phyloP scores from a whole-genome alignment of 2,329 filamentous ascomycete species.

The Fusarium austroafricanum region DNA sequence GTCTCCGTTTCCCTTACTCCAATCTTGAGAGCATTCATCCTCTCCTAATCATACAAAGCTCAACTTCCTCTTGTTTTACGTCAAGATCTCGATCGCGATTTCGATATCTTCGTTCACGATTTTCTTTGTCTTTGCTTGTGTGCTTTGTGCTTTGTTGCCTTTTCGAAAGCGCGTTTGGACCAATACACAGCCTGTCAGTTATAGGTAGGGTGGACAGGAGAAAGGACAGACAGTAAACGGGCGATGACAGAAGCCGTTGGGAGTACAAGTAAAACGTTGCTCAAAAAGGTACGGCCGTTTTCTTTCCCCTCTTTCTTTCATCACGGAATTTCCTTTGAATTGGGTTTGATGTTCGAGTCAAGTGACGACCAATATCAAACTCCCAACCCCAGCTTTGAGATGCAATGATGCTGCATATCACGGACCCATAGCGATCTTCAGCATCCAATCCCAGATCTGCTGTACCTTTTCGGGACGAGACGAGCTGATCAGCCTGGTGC shows the following conservation, averaged over 20 bases:
- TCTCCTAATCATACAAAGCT: constrained; percentile 9
- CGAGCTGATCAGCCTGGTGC: constrained; percentile 8
- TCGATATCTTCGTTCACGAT: neutral
- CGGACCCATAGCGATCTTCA: neutral
- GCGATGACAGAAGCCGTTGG: constrained; percentile 26
- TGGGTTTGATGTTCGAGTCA: constrained; percentile 1
- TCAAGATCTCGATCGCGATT: constrained; percentile 5
- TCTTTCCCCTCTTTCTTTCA: neutral
- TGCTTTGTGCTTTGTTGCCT: constrained; percentile 11
- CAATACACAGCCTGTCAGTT: constrained; percentile 6
- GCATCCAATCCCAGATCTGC: constrained; percentile 21
- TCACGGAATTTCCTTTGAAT: neutral
- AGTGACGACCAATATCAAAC: neutral
- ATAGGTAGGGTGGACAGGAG: constrained; percentile 2
- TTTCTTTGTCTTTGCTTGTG: constrained; percentile 23
- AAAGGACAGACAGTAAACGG: neutral
- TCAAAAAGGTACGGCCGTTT: constrained; percentile 30
- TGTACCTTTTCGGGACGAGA: constrained; percentile 17
- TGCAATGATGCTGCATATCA: constrained; percentile 10
- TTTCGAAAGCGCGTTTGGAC: constrained; percentile 6
- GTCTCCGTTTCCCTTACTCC: constrained; percentile 6
- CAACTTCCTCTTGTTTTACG: constrained; percentile 5
- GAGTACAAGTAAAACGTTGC: constrained; percentile 29
- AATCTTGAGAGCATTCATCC: constrained; percentile 4
- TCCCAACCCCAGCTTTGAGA: neutral